Percentiles rank a stretch among this genome's conserved stretches.
phyloP scores from a whole-genome alignment of 805 yeast species.

The Monosporozyma unispora region DNA sequence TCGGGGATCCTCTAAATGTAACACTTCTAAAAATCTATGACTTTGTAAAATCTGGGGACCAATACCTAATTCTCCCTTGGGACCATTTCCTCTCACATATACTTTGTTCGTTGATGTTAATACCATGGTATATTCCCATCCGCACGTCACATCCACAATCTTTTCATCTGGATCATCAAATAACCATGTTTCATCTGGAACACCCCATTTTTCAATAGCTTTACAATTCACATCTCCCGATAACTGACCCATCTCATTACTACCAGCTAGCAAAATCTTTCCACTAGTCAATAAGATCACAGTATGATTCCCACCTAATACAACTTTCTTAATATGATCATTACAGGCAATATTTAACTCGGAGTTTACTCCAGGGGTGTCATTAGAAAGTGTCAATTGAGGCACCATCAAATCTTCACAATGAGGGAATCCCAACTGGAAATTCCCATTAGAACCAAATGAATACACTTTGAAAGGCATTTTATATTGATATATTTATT shows the following conservation, averaged over 20 bases:
- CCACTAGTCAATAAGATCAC: conserved; percentile 49
- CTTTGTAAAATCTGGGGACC: conserved; percentile 23
- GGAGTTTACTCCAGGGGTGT: conserved; percentile 1
- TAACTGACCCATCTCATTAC: conserved; percentile 45
- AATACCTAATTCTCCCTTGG: conserved; percentile 66
- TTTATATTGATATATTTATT: no score
- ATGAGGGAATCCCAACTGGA: conserved; percentile 59
- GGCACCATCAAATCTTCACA: conserved; percentile 39
- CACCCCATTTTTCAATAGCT: background rate
- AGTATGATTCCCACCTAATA: conserved; percentile 86
- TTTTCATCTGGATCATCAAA: background rate
- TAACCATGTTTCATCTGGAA: background rate
- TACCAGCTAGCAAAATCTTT: conserved; percentile 49
- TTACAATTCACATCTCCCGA: background rate
- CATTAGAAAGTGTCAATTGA: conserved; percentile 12
- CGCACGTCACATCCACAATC: conserved; percentile 51
- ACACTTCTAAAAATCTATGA: conserved; percentile 5
- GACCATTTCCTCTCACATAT: conserved; percentile 53
- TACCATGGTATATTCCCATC: conserved; percentile 70
- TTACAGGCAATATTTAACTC: background rate
- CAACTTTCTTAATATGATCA: conserved; percentile 36
- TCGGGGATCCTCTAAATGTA: conserved; percentile 5
- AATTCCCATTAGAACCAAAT: conserved; percentile 81
- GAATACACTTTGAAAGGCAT: conserved; percentile 26
- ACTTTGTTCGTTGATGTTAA: conserved; percentile 36